Base-by-base conservation (phyloP, 2,329 filamentous ascomycete genomes). In the Metarhizium robertsii region DNA sequence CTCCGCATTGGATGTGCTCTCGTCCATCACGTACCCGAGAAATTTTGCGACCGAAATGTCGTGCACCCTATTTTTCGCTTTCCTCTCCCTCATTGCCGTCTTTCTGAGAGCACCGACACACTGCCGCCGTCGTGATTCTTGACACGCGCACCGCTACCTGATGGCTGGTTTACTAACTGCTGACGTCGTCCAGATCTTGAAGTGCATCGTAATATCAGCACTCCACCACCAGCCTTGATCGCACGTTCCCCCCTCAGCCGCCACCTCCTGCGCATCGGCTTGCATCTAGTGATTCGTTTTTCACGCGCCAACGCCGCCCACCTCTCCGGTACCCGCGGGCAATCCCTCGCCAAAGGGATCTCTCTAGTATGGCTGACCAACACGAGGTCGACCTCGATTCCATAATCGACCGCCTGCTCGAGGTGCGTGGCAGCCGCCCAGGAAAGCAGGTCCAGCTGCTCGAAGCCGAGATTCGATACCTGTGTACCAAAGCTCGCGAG, bases 391-490 rank as follows among this genome's bases (percentile, higher is more conserved):
- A 97, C 79, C 83, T 99, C 78, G 94, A 99, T 77, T 96, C 92
- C 69, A 96, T 97, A 85, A 97, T 99, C 80, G 92, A 97, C 76
- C 86, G 94, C 75, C 84, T 99, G 69, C 82, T 97, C 70, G 94
- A 99, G 78, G 94, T 97, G 71, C 88, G 94, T 76, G 94, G 92
- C 72, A 96, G 92, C 81, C 87, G 94, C 70, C 94, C 94, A 57
- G 94, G 94, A 67, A 99, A 99, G 80, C 94, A 97, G 77, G 94
- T 99, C 55, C 92, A 97, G 78, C 84, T 99, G 64, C 80, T 96
- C 63, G 94, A 99, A 75, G 86, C 90, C 59, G 94, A 97, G 78
- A 99, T 99, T 66, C 88, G 92, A 71, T 96, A 85, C 75, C 84
- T 99, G 62, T 99, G 94, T 84, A 96, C 92, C 72, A 97, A 97